Base-by-base conservation (phyloP, 495 filamentous ascomycete genomes). In the Cairneyella variabilis region DNA sequence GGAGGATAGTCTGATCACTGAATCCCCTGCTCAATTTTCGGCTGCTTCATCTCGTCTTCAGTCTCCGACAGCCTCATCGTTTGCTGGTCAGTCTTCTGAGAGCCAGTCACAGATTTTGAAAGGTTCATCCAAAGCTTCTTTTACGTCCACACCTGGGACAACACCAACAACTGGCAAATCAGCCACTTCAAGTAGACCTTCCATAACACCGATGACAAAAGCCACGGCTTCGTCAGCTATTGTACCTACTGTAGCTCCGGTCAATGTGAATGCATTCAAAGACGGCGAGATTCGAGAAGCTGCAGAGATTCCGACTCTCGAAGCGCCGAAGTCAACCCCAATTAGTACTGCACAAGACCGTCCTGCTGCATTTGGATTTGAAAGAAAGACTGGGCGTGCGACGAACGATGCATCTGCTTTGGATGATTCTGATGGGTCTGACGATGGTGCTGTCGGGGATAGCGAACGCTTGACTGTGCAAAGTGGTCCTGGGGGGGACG, bases 231-330 rank as follows among this genome's bases (percentile, higher is more conserved):
- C 71, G 3, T 68, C 73, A 2, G 62, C 66, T 3, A 64, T 62
- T 3, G 62, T 61, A 26, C 59, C 63, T 9, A 72, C 68, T 2
- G 63, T 84, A 32, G 80, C 76, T 10, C 76, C 84, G 22, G 62
- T 83, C 14, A 77, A 81, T 59, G 76, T 79, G 21, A 83, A 70
- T 57, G 80, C 75, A 17, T 66, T 80, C 37, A 78, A 73, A 62
- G 78, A 82, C 28, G 57, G 57, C n/a, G 58, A 61, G 10, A 45
- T 1, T 9, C 43, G 52, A 11, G 48, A 60, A 57, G 34, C 46
- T 60, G 38, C 64, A 26, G 65, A 61, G n/a, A 17, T 20, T 11
- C 34, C 16, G 20, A 48, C 20, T 25, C 5, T 37, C 2, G 72
- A 73, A 12, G 65, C 52, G 12, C 49, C 66, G 36, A 41, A 61